Conservation (phyloP, 1,284 basidiomycete genomes). For the Apiotrichum domesticum region DNA sequence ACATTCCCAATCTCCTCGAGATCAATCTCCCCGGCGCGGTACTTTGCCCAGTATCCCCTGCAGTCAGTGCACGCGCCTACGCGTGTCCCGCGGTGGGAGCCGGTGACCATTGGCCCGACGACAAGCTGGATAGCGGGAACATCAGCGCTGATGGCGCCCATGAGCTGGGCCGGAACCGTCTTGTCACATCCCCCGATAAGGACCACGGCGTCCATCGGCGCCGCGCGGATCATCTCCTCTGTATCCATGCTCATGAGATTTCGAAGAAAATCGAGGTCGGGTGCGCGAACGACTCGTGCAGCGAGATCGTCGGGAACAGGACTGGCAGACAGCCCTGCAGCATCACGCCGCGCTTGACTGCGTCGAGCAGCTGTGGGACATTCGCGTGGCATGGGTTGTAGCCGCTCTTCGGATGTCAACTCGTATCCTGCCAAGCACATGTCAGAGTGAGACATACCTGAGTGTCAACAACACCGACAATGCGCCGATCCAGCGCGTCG, state of each 20-base stretch:
- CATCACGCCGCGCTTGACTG: conserved; percentile 39
- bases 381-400: conserved; percentile 46
- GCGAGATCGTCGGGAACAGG: conserved; percentile 40
- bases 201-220: conserved; percentile 43
- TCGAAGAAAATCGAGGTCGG: conserved; percentile 44
- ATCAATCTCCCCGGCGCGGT: conserved; percentile 39
- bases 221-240: conserved; percentile 45
- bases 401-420: conserved; percentile 20
- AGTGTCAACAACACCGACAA: conserved; percentile 43
- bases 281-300: conserved; percentile 42
- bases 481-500: conserved; percentile 41
- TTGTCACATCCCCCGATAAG: conserved; percentile 45
- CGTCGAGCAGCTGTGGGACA: conserved; percentile 35
- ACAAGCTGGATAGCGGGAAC: conserved; percentile 42
- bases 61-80: conserved; percentile 46
- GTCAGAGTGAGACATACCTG: conserved; percentile 6
- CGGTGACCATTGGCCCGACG: conserved; percentile 43
- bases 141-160: conserved; percentile 43
- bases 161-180: conserved; percentile 44
- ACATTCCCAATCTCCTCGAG: conserved; percentile 40
- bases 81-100: conserved; percentile 33
- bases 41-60: conserved; percentile 40
- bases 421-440: no score
- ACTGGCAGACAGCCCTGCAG: conserved; percentile 39
- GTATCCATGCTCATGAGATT: conserved; percentile 45